Evolutionary conservation across 2,329 filamentous ascomycete genomes (phyloP), one percentile per base, ranked within the genome.

Genomic region (Gyromitra esculenta): DNA sequence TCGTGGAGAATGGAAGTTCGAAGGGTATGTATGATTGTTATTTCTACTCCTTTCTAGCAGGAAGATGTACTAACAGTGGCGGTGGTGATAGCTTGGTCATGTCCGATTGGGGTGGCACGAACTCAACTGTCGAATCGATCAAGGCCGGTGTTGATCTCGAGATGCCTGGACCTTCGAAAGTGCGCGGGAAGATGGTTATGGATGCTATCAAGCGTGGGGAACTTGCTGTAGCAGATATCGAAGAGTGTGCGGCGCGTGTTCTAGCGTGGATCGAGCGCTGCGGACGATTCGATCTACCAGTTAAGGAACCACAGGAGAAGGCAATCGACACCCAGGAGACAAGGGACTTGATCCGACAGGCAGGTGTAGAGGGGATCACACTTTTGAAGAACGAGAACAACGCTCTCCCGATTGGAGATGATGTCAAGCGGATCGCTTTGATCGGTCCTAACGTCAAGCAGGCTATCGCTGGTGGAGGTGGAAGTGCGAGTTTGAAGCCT

Each of bases 391-490:
- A 91, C 71, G 86, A 90, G 68, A 85, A 86, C 0, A 83, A 81
- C 1, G 83, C 90, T n/a, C 84, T 91, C 6, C 90, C 90, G 0
- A 87, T 91, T 75, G 85, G 86, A 76, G 82, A 85, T 5, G 85
- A 85, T 35, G 87, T 86, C 15, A 86, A 86, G 73, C 90, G 87
- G 81, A 86, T 91, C 73, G 90, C 89, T 2, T 86, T 91, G 75
- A 91, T 91, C 66, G 90, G 90, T 0, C 89, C 89, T 0, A 91
- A 91, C 77, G 89, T 89, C 21, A 90, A 91, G 81, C 85, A 89
- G 70, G 88, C 89, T 0, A 90, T 91, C 78, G 89, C 88, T n/a
- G 88, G 88, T 15, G 90, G 90, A 64, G 90, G 90, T 52, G 90
- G 90, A 64, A 91, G 89, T 80, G 90, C 90, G 18, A 90, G 88